These are phyloP conservation scores for Eucalyptus albens DNA, from an alignment of 345 rosid species.

Conservation along the genomic window DNA sequence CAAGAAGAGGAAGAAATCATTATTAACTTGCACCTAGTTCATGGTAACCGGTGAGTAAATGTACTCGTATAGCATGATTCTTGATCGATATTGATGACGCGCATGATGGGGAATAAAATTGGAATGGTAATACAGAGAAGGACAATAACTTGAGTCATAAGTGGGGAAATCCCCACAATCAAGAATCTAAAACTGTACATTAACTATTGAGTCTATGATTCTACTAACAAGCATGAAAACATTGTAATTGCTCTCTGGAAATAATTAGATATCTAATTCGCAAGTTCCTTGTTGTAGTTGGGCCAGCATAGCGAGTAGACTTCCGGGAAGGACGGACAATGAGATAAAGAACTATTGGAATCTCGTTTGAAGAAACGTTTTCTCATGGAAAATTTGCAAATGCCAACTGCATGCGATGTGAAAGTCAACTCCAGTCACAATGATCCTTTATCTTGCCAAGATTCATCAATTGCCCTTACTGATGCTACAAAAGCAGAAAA, in stretches of 20 bases:
- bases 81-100: not conserved
- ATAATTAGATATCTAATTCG: not conserved
- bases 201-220: not conserved
- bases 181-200: not conserved
- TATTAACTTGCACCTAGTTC: not conserved
- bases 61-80: not conserved
- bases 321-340: conserved; percentile 1
- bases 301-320: not conserved
- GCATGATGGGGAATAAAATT: not conserved
- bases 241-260: not conserved
- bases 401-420: not conserved
- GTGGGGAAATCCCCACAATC: not conserved
- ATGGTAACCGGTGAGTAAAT: not conserved
- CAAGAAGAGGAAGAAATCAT: conserved; percentile 3
- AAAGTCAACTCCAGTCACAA: not conserved
- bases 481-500: not conserved
- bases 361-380: not conserved
- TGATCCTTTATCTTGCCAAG: not conserved
- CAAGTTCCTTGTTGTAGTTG: not conserved
- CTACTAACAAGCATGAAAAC: not conserved
- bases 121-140: not conserved
- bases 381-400: not conserved
- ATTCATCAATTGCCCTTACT: not conserved
- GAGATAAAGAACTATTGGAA: conserved; percentile 3
- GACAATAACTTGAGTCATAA: not conserved